Evolutionary conservation across 768 basidiomycete genomes (phyloP).

Genomic region (Pulveroboletus sp.): DNA sequence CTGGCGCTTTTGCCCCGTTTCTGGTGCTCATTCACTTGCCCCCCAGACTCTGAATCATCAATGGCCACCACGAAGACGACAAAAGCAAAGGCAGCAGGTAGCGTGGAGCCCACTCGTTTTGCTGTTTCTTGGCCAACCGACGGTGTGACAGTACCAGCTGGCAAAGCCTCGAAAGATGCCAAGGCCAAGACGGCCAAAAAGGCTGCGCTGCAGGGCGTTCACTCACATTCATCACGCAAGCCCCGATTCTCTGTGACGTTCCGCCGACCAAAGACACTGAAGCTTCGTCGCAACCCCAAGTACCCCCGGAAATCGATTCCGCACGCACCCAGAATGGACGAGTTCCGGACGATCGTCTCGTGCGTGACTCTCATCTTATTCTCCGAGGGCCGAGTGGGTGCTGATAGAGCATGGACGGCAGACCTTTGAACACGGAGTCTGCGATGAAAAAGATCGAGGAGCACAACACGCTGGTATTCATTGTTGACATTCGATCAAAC

Average conservation of each 20-base stretch:
- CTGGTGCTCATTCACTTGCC: constrained; percentile 2
- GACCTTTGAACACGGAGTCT: constrained; percentile 89
- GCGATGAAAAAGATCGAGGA: constrained; percentile 99
- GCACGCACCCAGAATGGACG: constrained; percentile 93
- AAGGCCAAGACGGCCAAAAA: constrained; percentile 97
- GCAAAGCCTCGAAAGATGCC: constrained; percentile 37
- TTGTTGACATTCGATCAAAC: constrained; percentile 92
- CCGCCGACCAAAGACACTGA: constrained; percentile 93
- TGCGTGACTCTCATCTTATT: constrained; percentile 36
- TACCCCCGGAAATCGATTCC: constrained; percentile 95
- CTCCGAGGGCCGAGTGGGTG: too few species aligned
- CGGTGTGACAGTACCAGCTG: constrained; percentile 10
- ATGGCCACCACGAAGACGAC: constrained; percentile 69
- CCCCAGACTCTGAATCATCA: constrained; percentile 16
- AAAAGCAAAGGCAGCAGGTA: constrained; percentile 56
- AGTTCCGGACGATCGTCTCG: constrained; percentile 92
- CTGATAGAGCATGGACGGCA: constrained; percentile 22
- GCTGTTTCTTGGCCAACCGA: constrained; percentile 21
- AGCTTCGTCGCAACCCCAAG: constrained; percentile 75
- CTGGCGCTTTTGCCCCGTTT: neutral
- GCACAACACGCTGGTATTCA: constrained; percentile 98
- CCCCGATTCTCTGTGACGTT: constrained; percentile 83
- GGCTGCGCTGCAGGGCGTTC: constrained; percentile 85
- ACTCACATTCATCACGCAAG: constrained; percentile 75
- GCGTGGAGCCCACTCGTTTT: constrained; percentile 8